A percentile compares a stretch with the other conserved stretches of the same genome.
phyloP scores from a whole-genome alignment of 805 yeast species.

The Pichia thaimueangensis region DNA sequence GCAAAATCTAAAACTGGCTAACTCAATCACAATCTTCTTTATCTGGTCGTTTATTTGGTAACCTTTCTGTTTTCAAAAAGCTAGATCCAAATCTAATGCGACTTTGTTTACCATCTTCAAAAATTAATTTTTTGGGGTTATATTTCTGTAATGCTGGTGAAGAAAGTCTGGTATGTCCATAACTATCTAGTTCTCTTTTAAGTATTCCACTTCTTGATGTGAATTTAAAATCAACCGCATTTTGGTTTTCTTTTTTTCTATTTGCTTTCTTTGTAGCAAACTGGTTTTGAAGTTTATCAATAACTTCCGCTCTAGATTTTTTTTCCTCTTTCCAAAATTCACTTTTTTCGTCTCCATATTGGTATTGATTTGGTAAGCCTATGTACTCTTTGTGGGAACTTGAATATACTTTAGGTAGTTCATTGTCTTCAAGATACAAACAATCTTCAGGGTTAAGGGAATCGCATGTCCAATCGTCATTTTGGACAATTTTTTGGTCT shows the following conservation, averaged over 20 bases:
- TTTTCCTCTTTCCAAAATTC: constrained; percentile 17
- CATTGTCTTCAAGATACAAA: constrained; percentile 3
- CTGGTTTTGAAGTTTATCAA: constrained; percentile 6
- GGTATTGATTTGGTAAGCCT: constrained; percentile 1
- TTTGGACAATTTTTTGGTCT: too few species aligned
- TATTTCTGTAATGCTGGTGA: neutral
- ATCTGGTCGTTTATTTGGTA: neutral
- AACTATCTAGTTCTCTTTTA: neutral
- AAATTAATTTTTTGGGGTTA: neutral
- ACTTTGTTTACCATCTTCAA: neutral
- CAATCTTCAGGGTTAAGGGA: neutral
- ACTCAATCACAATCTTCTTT: too few species aligned
- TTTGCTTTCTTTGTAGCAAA: neutral
- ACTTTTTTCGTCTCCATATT: neutral
- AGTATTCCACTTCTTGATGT: constrained; percentile 17
- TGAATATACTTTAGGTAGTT: neutral
- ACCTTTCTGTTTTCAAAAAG: neutral
- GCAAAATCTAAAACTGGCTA: too few species aligned
- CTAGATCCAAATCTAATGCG: constrained; percentile 7
- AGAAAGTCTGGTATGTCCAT: neutral
- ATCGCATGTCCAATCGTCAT: constrained; percentile 1
- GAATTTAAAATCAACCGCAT: constrained; percentile 17
- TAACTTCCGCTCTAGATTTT: constrained; percentile 15
- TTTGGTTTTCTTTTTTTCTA: neutral
- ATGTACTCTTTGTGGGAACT: neutral